A percentile compares a stretch with the other conserved stretches of the same genome.
Evolutionary conservation across 1,139 yeast species (phyloP).

Genomic region (Pichia sp.): DNA sequence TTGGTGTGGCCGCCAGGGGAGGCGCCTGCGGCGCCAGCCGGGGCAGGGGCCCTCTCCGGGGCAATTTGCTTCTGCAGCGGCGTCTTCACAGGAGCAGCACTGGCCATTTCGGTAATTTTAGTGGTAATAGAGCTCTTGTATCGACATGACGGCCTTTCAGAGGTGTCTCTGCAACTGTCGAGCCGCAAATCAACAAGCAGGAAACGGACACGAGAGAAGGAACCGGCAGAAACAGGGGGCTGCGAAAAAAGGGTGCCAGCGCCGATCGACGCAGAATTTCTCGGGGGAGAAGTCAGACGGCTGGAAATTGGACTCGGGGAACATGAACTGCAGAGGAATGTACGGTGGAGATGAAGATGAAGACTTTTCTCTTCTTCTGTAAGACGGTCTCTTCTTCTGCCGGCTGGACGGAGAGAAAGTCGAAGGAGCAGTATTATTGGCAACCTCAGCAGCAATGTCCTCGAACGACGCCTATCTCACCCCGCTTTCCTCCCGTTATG

Average conservation of each 20-base stretch:
- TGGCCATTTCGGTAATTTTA: neutral
- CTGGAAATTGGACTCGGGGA: neutral
- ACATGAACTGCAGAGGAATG: neutral
- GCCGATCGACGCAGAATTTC: neutral
- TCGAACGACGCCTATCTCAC: constrained; percentile 73
- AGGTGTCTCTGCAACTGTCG: too few species aligned
- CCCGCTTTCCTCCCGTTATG: constrained; percentile 94
- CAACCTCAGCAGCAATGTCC: constrained; percentile 12
- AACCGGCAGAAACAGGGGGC: neutral
- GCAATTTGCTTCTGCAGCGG: neutral
- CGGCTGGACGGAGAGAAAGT: too few species aligned
- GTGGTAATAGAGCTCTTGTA: too few species aligned
- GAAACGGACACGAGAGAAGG: neutral
- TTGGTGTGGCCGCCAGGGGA: neutral
- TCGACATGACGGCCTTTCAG: too few species aligned
- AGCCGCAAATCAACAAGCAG: neutral
- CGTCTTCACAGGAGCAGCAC: neutral
- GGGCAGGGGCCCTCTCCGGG: neutral
- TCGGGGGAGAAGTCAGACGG: constrained; percentile 3
- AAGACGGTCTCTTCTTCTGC: neutral
- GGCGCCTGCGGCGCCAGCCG: neutral
- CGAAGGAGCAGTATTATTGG: neutral
- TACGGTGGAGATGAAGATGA: neutral
- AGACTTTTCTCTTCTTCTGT: neutral
- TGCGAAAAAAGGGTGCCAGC: neutral